phyloP scores from a whole-genome alignment of 2,329 filamentous ascomycete species.

The Talaromyces funiculosus region DNA sequence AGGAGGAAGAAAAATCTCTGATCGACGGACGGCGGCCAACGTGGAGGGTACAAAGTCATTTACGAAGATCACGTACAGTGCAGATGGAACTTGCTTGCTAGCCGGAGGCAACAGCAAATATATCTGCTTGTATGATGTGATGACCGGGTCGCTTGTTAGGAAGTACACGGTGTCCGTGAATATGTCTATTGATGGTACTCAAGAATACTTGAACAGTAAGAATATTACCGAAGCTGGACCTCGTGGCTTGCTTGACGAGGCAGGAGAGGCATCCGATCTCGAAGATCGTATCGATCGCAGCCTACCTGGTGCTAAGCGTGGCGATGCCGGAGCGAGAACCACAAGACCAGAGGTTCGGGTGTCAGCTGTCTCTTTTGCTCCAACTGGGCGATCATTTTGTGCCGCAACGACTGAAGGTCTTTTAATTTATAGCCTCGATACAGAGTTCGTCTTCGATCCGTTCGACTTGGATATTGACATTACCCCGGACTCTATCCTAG shows the following conservation, averaged over 20 bases:
- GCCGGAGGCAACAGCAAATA: constrained; percentile 97
- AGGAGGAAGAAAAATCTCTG: constrained; percentile 80
- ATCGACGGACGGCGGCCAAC: constrained; percentile 87
- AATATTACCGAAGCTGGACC: constrained; percentile 87
- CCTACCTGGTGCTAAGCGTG: constrained; percentile 80
- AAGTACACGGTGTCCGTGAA: constrained; percentile 96
- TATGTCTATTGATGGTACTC: constrained; percentile 88
- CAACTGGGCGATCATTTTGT: constrained; percentile 84
- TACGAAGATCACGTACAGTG: constrained; percentile 80
- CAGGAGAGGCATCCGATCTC: constrained; percentile 80
- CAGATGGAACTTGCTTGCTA: constrained; percentile 83
- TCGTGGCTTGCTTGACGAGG: constrained; percentile 74
- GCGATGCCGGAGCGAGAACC: constrained; percentile 74
- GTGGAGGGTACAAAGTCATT: constrained; percentile 86
- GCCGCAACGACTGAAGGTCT: constrained; percentile 92
- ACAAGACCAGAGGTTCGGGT: constrained; percentile 78
- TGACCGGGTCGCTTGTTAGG: constrained; percentile 82
- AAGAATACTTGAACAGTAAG: constrained; percentile 93
- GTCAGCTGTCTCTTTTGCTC: constrained; percentile 77
- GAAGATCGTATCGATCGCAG: constrained; percentile 75
- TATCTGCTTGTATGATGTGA: constrained; percentile 94
- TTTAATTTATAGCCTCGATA: constrained; percentile 87
- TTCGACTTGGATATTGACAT: constrained; percentile 94
- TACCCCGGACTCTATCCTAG: constrained; percentile 76
- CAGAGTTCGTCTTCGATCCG: constrained; percentile 79